phyloP scores from a whole-genome alignment of 2,329 filamentous ascomycete genomes.

The Triangularia verruculosa region DNA sequence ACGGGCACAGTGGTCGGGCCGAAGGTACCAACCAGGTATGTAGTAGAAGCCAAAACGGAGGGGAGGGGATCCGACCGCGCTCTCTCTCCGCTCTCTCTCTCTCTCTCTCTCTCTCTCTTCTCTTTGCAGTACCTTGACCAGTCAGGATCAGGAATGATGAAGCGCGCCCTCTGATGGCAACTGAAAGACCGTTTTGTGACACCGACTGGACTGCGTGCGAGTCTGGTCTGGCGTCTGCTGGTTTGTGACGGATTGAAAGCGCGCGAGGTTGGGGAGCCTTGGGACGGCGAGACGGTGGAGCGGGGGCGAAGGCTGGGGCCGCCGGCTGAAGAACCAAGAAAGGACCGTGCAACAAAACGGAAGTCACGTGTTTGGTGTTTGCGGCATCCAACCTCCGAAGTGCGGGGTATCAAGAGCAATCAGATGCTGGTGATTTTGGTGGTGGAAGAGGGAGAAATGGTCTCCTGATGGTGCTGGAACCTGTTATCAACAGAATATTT shows the following conservation, averaged over 20 bases:
- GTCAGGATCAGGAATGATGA: neutral
- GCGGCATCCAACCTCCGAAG: neutral
- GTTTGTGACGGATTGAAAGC: neutral
- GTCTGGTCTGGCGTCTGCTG: too few relatives aligned
- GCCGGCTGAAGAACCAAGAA: neutral
- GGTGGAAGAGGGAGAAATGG: too few relatives aligned
- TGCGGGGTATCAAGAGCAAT: slow-evolving; percentile 1
- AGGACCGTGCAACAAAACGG: slow-evolving; percentile 8
- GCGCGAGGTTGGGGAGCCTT: neutral
- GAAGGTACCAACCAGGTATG: neutral
- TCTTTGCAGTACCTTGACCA: too few relatives aligned
- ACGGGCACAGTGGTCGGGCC: neutral
- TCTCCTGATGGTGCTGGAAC: too few relatives aligned
- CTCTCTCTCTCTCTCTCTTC: too few relatives aligned
- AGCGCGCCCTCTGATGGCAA: neutral
- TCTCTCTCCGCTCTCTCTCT: too few relatives aligned
- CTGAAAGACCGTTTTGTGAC: slow-evolving; percentile 26
- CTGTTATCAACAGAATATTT: too few relatives aligned
- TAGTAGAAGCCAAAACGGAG: slow-evolving; percentile 9
- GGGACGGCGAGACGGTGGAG: slow-evolving; percentile 3
- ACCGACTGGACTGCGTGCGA: too few relatives aligned
- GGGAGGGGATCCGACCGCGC: slow-evolving; percentile 5
- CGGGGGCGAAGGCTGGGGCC: neutral
- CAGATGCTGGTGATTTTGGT: neutral
- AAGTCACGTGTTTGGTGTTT: slow-evolving; percentile 1